These are phyloP conservation scores for Chytriomyces confervae DNA, from an alignment of 192 early-diverging fungal species.

Conservation along the genomic window DNA sequence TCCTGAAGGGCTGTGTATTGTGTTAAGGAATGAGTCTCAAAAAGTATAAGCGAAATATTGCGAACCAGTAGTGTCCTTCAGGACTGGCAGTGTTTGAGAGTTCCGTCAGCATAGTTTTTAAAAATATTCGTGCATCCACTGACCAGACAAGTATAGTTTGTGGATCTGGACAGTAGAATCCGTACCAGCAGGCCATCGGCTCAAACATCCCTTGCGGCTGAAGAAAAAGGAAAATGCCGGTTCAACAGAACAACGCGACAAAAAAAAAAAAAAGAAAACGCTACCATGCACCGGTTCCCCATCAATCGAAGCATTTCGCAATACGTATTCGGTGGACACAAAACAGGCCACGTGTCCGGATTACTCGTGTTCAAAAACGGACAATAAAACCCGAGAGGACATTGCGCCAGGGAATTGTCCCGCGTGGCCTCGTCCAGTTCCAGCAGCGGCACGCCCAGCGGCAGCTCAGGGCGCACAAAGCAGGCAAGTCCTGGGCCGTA, in stretches of 20 bases:
- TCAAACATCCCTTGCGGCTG: constrained; percentile 46
- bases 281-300: constrained; percentile 19
- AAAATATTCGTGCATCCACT: too few species aligned
- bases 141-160: constrained; percentile 17
- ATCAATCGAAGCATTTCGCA: constrained; percentile 37
- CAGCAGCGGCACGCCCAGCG: constrained; percentile 12
- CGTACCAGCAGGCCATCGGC: constrained; percentile 42
- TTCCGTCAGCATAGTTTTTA: too few species aligned
- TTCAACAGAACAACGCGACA: background rate
- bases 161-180: constrained; percentile 48
- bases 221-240: background rate
- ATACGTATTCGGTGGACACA: constrained; percentile 38
- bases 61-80: constrained; percentile 24
- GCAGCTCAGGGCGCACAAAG: constrained; percentile 5
- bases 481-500: constrained; percentile 17
- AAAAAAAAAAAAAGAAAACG: background rate
- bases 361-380: constrained; percentile 24
- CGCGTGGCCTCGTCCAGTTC: background rate
- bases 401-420: constrained; percentile 5
- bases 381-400: constrained; percentile 42
- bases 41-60: background rate
- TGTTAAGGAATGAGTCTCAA: background rate
- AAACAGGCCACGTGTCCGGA: constrained; percentile 31
- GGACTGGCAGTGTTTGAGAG: constrained; percentile 29
- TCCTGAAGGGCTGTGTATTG: background rate